A percentile compares a stretch with the other conserved stretches of the same genome.
These are phyloP conservation scores for Phytophthora pseudosyringae DNA, from an alignment of 352 stramenopile species.

Conservation along the genomic window DNA sequence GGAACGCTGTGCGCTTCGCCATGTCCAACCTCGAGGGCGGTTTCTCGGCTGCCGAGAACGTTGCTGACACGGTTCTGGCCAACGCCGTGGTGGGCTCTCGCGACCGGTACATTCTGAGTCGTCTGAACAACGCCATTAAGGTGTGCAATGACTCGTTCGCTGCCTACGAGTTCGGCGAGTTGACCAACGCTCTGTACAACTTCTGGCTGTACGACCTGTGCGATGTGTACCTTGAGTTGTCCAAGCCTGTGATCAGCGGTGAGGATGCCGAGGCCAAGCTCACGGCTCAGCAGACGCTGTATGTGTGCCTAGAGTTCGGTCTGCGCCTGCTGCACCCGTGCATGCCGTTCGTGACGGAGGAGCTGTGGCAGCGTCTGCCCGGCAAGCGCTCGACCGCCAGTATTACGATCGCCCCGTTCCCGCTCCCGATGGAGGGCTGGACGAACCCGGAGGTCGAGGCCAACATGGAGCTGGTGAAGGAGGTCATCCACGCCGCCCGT, in stretches of 20 bases:
- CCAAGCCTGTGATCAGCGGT: slow-evolving; percentile 97
- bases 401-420: slow-evolving; percentile 86
- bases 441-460: slow-evolving; percentile 88
- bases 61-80: slow-evolving; percentile 63
- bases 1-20: slow-evolving; percentile 99
- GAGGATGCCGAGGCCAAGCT: slow-evolving; percentile 73
- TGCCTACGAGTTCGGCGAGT: slow-evolving; percentile 96
- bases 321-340: slow-evolving; percentile 96
- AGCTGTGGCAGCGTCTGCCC: slow-evolving; percentile 89
- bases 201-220: slow-evolving; percentile 99
- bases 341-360: slow-evolving; percentile 99
- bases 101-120: slow-evolving; percentile 88
- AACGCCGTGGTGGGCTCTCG: slow-evolving; percentile 72
- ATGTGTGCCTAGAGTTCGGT: slow-evolving; percentile 83
- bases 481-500: slow-evolving; percentile 95
- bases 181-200: slow-evolving; percentile 95
- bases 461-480: slow-evolving; percentile 94
- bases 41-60: slow-evolving; percentile 59
- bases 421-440: slow-evolving; percentile 82
- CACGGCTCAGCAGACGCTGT: slow-evolving; percentile 86
- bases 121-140: slow-evolving; percentile 77
- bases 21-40: slow-evolving; percentile 95
- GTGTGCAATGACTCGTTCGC: slow-evolving; percentile 87
- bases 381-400: slow-evolving; percentile 68
- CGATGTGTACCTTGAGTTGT: slow-evolving; percentile 99